Evolutionary conservation across 768 basidiomycete species (phyloP).

Genomic region (Boletus tomentosulus): DNA sequence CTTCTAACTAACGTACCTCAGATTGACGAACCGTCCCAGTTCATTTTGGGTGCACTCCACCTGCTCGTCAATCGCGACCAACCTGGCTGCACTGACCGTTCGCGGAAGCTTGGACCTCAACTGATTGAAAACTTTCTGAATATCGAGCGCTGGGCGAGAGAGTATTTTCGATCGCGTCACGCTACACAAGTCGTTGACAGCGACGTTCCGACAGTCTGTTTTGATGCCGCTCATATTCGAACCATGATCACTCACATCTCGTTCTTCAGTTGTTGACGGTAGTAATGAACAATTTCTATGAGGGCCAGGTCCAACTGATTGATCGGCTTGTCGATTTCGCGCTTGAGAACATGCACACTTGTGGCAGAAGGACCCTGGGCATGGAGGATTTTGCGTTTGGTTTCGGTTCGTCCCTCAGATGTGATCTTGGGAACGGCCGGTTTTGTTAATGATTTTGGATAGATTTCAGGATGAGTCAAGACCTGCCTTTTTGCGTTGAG

Average conservation of each 20-base stretch:
- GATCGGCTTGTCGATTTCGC: constrained; percentile 25
- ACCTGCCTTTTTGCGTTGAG: constrained; percentile 27
- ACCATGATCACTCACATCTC: not conserved
- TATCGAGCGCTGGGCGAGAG: constrained; percentile 23
- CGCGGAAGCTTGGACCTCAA: constrained; percentile 26
- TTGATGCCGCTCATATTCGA: not conserved
- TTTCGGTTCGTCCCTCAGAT: constrained; percentile 19
- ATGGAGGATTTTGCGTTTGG: constrained; percentile 29
- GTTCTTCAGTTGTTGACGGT: constrained; percentile 24
- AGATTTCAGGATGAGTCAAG: constrained; percentile 31
- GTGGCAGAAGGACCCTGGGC: constrained; percentile 13
- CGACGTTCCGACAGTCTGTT: constrained; percentile 21
- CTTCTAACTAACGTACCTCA: constrained; percentile 13
- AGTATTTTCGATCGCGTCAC: constrained; percentile 26
- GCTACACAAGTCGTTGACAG: constrained; percentile 7
- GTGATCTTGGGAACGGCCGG: not conserved
- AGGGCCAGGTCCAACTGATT: constrained; percentile 26
- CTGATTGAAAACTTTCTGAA: constrained; percentile 30
- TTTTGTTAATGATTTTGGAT: not conserved
- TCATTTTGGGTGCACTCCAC: constrained; percentile 24
- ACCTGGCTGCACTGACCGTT: constrained; percentile 3
- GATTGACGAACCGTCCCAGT: constrained; percentile 24
- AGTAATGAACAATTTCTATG: constrained; percentile 29
- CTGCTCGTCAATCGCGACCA: constrained; percentile 28
- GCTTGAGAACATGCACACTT: constrained; percentile 20